phyloP scores from a whole-genome alignment of 75 land plant genomes.

The Sequoiadendron giganteum region DNA sequence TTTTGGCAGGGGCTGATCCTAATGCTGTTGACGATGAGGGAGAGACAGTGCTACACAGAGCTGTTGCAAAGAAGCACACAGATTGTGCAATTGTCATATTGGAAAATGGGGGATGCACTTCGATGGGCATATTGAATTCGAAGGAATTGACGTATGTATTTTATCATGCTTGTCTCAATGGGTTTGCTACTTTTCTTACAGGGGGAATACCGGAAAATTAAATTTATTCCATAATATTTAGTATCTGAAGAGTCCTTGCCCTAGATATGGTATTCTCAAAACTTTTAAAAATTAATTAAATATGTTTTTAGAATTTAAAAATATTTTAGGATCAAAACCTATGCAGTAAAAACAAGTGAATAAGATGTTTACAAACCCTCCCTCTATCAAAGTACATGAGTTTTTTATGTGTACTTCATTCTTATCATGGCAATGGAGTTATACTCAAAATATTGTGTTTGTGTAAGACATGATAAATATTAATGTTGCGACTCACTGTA shows the following conservation, averaged over 20 bases:
- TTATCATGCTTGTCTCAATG: neutral
- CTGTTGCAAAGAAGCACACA: slow-evolving; percentile 69
- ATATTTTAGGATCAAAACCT: neutral
- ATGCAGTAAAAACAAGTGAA: neutral
- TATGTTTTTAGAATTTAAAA: neutral
- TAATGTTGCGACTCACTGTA: neutral
- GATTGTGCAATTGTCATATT: slow-evolving; percentile 87
- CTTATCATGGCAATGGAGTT: neutral
- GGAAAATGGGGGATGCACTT: slow-evolving; percentile 89
- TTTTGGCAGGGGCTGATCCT: slow-evolving; percentile 88
- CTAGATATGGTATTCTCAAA: neutral
- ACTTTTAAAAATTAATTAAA: neutral
- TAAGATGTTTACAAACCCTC: neutral
- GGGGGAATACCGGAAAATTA: neutral
- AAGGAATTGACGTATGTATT: slow-evolving; percentile 69
- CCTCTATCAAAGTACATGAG: neutral
- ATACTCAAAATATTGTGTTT: neutral
- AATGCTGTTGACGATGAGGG: slow-evolving; percentile 91
- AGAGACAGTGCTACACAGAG: slow-evolving; percentile 89
- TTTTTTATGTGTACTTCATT: neutral
- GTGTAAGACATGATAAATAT: neutral
- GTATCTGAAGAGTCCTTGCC: neutral
- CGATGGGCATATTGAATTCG: slow-evolving; percentile 72
- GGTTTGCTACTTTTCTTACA: neutral
- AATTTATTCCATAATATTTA: neutral